Evolutionary conservation across 2,329 filamentous ascomycete genomes (phyloP).

Genomic region (Microcyclospora pomicola): DNA sequence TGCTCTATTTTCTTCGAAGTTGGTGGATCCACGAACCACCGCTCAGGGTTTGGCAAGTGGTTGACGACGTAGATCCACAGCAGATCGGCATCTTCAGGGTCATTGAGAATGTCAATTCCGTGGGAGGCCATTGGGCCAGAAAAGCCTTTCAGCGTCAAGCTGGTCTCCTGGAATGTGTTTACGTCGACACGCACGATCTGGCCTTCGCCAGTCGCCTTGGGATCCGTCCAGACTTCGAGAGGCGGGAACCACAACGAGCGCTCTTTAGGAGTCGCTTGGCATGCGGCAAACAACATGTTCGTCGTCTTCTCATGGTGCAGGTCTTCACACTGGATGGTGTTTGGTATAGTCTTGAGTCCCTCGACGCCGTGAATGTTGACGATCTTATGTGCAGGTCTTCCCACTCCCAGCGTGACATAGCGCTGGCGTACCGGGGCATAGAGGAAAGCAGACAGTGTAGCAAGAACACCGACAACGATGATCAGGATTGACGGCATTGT

Average conservation of each 20-base stretch:
- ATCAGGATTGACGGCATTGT: too few species aligned
- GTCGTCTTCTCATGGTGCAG: constrained; percentile 40
- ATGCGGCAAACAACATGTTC: constrained; percentile 42
- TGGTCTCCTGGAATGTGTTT: constrained; percentile 24
- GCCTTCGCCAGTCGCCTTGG: constrained; percentile 28
- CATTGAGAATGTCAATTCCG: constrained; percentile 45
- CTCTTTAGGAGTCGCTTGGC: constrained; percentile 31
- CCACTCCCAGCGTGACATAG: background rate
- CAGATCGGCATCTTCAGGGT: constrained; percentile 28
- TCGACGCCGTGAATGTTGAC: constrained; percentile 21
- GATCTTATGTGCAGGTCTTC: constrained; percentile 11
- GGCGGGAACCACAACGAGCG: constrained; percentile 42
- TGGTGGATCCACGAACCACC: constrained; percentile 16
- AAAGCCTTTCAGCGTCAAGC: constrained; percentile 34
- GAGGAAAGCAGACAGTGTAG: background rate
- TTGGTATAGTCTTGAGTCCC: constrained; percentile 32
- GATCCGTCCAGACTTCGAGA: constrained; percentile 29
- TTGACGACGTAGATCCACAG: constrained; percentile 50
- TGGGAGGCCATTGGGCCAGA: constrained; percentile 42
- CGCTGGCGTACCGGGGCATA: background rate
- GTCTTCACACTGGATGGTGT: constrained; percentile 47
- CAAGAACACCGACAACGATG: background rate
- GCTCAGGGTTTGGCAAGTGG: constrained; percentile 38
- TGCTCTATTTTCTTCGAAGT: constrained; percentile 27
- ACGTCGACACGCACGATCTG: constrained; percentile 42